Evolutionary conservation across 202 grass and related monocot species (phyloP), one percentile per base, ranked within the genome.

Genomic region (Eragrostis tef): DNA sequence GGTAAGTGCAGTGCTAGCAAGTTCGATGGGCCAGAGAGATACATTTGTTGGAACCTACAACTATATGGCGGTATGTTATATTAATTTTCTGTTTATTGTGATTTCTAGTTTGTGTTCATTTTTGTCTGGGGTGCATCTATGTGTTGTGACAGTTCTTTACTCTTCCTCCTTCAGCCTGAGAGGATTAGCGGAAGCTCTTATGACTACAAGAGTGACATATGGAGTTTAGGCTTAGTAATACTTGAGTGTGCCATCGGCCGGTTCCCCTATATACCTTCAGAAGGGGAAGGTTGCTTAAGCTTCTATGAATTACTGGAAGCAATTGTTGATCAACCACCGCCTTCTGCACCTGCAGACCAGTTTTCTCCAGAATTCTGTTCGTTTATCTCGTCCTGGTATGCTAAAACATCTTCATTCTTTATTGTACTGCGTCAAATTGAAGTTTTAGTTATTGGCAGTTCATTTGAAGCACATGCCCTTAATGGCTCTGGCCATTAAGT

Each of bases 201-300:
- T 47, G 92, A 98, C 67, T 95, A 95, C 79, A 98, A 98, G 83
- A 95, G 96, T 82, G 96, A 98, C 71, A 89, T 98, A 77, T 98
- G 96, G 96, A 98, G 90, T 89, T 90, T 98, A 85, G 96, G 90
- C 47, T 86, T 95, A 77, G 92, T 95, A 68, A 93, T 98, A 73
- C 92, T 98, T 39, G 96, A 98, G 75, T 98, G 90, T 87, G 96
- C 96, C 27, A 93, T 93, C 67, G 96, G 96, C 1, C 81, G 90
- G 74, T 98, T 98, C 75, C 96, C 94, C 24, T 98, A 98, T 71
- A 88, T 85, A 72, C 88, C 92, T 58, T 89, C 88, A 48, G 90
- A 98, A 80, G 85, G 86, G 67, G 95, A 93, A 74, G 87, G 88
- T 45, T 94, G 86, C 81, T 39, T 95, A 70, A 98, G 88, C 85